A percentile compares a stretch with the other conserved stretches of the same genome.
phyloP scores from a whole-genome alignment of 2,329 filamentous ascomycete genomes.

The Penicillium sp. region DNA sequence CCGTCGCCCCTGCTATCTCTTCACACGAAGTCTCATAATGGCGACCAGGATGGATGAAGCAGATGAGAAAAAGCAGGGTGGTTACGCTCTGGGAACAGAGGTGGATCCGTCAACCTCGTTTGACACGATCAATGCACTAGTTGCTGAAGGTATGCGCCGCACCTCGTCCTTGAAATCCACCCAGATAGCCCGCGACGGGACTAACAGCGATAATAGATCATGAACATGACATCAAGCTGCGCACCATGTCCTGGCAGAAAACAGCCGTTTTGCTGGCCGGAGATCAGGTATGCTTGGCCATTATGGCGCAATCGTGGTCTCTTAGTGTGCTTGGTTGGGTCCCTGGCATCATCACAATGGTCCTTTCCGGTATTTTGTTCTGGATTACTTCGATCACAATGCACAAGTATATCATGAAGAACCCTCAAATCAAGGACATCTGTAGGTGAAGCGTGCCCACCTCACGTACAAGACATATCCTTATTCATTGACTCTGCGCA shows the following conservation, averaged over 20 bases:
- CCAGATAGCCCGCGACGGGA: background rate
- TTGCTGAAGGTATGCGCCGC: constrained; percentile 17
- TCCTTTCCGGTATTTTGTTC: constrained; percentile 46
- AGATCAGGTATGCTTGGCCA: constrained; percentile 53
- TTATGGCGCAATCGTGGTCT: constrained; percentile 55
- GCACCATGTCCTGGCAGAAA: constrained; percentile 57
- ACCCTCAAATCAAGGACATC: constrained; percentile 52
- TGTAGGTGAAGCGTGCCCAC: constrained; percentile 30
- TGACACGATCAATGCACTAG: constrained; percentile 21
- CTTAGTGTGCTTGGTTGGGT: constrained; percentile 32
- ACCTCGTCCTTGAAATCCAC: background rate
- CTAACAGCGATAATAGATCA: constrained; percentile 15
- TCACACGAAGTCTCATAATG: background rate
- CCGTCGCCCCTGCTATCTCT: background rate
- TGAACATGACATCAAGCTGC: constrained; percentile 49
- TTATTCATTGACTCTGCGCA: constrained; percentile 5
- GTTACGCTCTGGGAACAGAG: constrained; percentile 9
- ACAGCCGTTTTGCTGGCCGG: constrained; percentile 50
- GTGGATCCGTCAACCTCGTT: constrained; percentile 10
- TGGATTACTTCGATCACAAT: constrained; percentile 54
- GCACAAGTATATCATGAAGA: constrained; percentile 55
- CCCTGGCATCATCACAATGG: constrained; percentile 37
- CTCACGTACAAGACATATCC: background rate
- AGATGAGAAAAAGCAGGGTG: constrained; percentile 16
- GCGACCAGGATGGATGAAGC: background rate